Evolutionary conservation across 1,284 basidiomycete species (phyloP), one percentile per base, ranked within the genome.

Genomic region (Fereydounia khargensis): DNA sequence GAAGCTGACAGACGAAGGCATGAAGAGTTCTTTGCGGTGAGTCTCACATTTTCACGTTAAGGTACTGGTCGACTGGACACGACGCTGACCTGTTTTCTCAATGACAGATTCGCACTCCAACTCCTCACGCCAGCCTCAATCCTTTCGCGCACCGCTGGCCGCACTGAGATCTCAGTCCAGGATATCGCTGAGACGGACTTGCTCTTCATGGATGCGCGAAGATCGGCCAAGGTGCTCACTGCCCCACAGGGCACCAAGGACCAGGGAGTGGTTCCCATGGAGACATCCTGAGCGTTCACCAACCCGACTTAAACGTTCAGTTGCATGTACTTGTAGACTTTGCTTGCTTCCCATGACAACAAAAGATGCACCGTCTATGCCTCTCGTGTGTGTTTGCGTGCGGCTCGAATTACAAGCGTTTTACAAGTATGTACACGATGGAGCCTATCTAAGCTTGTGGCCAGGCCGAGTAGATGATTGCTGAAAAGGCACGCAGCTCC

Each of bases 41-140:
- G 82, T 76, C 8, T 4, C 42, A n/a, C n/a, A n/a, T n/a, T n/a
- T n/a, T n/a, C n/a, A n/a, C n/a, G n/a, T n/a, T n/a, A n/a, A n/a
- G n/a, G n/a, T n/a, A n/a, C n/a, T n/a, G n/a, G n/a, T n/a, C n/a
- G n/a, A n/a, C n/a, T n/a, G n/a, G 8, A 14, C 33, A 2, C 35
- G 8, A 14, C 25, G 8, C 25, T 27, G 25, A 14, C 25, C 25
- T 27, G 8, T 27, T 27, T 27, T 27, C 25, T 8, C 25, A 14
- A 14, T 27, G 25, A 8, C 65, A 91, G 89, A 68, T 96, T 92
- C 76, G 89, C 89, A 1, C 81, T 97, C 11, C 94, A 98, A 77
- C 80, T 97, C 8, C 82, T 97, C 47, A 88, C 89, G 0, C 94
- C 94, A 0, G 89, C 90, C 1, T 86, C 87, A n/a, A 95, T 97